phyloP scores from a whole-genome alignment of 352 stramenopile genomes.

The Phytophthora meadii region DNA sequence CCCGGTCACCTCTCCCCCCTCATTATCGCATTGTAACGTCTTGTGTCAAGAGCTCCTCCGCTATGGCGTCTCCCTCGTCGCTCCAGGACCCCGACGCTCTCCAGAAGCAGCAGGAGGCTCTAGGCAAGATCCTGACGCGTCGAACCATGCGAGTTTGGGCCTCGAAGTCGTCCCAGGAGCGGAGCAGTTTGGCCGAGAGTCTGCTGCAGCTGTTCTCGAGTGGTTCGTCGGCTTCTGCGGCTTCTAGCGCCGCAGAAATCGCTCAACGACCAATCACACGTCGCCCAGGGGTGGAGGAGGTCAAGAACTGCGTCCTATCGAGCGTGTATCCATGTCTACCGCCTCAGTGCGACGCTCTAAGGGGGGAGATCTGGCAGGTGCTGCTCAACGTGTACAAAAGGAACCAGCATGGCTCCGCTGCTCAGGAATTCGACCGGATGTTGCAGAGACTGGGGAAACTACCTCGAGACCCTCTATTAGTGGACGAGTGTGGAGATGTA shows the following conservation, averaged over 20 bases:
- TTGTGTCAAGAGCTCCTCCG: not conserved
- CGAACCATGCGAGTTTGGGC: slow-evolving; percentile 62
- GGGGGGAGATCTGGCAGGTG: slow-evolving; percentile 84
- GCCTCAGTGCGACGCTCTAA: slow-evolving; percentile 53
- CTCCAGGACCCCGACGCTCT: not conserved
- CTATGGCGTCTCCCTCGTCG: slow-evolving; percentile 31
- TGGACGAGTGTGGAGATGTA: slow-evolving; percentile 61
- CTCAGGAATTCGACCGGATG: slow-evolving; percentile 82
- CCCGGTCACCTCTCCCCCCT: slow-evolving; percentile 22
- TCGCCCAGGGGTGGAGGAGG: slow-evolving; percentile 76
- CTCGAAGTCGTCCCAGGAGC: slow-evolving; percentile 66
- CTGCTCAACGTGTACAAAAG: slow-evolving; percentile 84
- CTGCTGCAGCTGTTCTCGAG: slow-evolving; percentile 72
- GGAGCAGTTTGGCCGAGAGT: slow-evolving; percentile 52
- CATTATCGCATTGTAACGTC: slow-evolving; percentile 5
- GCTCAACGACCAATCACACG: slow-evolving; percentile 61
- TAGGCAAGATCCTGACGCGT: slow-evolving; percentile 56
- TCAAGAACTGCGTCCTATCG: slow-evolving; percentile 65
- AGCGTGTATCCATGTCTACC: slow-evolving; percentile 60
- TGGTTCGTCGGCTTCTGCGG: slow-evolving; percentile 28
- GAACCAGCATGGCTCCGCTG: slow-evolving; percentile 72
- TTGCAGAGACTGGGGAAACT: slow-evolving; percentile 67
- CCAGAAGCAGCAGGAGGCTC: slow-evolving; percentile 32
- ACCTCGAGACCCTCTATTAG: slow-evolving; percentile 64
- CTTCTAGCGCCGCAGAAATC: slow-evolving; percentile 18